phyloP scores from a whole-genome alignment of 2,329 filamentous ascomycete genomes.

The Colletotrichum shisoi region DNA sequence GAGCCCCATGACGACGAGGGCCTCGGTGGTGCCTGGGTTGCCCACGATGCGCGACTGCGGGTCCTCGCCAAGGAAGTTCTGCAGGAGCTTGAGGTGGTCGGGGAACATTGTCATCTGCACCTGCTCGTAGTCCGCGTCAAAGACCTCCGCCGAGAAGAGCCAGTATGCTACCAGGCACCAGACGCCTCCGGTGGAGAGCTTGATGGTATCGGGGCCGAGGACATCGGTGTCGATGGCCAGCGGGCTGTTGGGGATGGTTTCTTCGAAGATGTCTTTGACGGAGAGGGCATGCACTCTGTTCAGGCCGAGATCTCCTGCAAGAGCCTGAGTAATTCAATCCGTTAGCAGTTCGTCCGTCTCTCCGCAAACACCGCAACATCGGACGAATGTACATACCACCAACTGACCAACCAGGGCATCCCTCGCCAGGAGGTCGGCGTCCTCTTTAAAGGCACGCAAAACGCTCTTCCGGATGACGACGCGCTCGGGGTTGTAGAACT shows the following conservation, averaged over 20 bases:
- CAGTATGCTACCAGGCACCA: slow-evolving; percentile 68
- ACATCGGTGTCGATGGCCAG: slow-evolving; percentile 57
- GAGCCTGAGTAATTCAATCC: slow-evolving; percentile 54
- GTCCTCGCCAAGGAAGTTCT: slow-evolving; percentile 61
- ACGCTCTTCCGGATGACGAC: slow-evolving; percentile 69
- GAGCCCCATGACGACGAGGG: slow-evolving; percentile 66
- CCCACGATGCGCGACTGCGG: slow-evolving; percentile 58
- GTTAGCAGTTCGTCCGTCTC: slow-evolving; percentile 34
- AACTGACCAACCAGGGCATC: slow-evolving; percentile 76
- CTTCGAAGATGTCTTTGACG: slow-evolving; percentile 56
- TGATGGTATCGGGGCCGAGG: slow-evolving; percentile 60
- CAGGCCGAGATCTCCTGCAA: slow-evolving; percentile 69
- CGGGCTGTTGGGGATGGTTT: slow-evolving; percentile 55
- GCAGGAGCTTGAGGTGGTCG: slow-evolving; percentile 63
- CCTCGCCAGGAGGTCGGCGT: slow-evolving; percentile 66
- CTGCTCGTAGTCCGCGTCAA: slow-evolving; percentile 62
- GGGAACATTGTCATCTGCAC: slow-evolving; percentile 68
- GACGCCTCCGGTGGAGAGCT: slow-evolving; percentile 66
- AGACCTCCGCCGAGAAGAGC: slow-evolving; percentile 69
- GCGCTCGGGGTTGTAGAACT: slow-evolving; percentile 71
- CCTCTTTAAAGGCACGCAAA: slow-evolving; percentile 69
- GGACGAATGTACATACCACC: slow-evolving; percentile 58
- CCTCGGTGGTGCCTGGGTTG: slow-evolving; percentile 65
- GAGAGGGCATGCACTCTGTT: slow-evolving; percentile 51
- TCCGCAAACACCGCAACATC: background rate